Base-by-base conservation (phyloP, 1,284 basidiomycete genomes). In the Ustilago vetiveriae region DNA sequence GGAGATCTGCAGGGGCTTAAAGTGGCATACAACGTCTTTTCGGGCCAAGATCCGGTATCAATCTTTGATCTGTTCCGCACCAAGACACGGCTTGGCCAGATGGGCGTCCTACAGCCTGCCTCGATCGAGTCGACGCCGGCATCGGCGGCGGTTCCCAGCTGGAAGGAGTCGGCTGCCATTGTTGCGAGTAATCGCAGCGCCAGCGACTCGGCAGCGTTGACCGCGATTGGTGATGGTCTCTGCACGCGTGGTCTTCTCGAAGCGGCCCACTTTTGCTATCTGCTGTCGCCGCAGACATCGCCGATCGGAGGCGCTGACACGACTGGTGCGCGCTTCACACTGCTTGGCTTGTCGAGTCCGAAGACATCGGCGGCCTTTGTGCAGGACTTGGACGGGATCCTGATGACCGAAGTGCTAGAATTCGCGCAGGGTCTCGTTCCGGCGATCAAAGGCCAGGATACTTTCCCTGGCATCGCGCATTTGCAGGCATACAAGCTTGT, bases 401-500 rank as follows among this genome's bases (percentile, higher is more conserved):
- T 96, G 64, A 88, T 97, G 71, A 90, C 93, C 6, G 96, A 99
- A 84, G 89, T 98, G 36, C 85, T 90, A 9, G 96, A 99, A 83
- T 98, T 92, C 80, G 94, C 92, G 0, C 82, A 94, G 55, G 92
- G 92, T 17, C 84, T 97, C 21, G 84, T 87, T 16, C 84, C 89
- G 0, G 83, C 88, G 0, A 79, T 85, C 6, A 98, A 97, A 83
- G 92, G 94, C 8, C 90, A 93, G 74, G 95, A 98, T 55, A 76
- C 88, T 1, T 95, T 92, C 82, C 82, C 84, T 33, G 93, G 94
- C 1, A 83, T 98, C 17, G 88, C 92, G 8, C 90, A 94, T 80
- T 84, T 98, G 29, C 91, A 98, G 82, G 89, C 92, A 1, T 97
- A 93, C 85, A 89, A 91, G 60, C 86, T 98, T 35, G 84, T 92